Conservation (phyloP, 2,329 filamentous ascomycete species). For the Pleurostoma richardsiae region DNA sequence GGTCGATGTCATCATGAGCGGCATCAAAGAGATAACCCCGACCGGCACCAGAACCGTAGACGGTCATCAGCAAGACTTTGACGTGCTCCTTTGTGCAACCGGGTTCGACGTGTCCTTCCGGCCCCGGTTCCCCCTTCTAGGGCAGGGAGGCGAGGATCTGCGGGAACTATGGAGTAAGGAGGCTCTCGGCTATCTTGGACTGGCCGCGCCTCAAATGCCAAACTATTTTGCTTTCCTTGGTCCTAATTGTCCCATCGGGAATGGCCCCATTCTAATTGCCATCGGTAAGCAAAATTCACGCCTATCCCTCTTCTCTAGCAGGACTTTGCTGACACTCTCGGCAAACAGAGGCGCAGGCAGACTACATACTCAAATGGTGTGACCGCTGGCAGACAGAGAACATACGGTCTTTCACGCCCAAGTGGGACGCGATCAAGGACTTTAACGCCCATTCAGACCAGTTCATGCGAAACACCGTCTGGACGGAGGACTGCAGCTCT, state of each 20-base stretch:
- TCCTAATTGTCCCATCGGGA: not conserved
- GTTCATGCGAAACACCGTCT: not conserved
- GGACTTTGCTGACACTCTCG: no score
- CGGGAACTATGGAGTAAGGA: not conserved
- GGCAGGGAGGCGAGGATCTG: not conserved
- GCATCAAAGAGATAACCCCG: no score
- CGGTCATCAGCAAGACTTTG: no score
- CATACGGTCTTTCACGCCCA: not conserved
- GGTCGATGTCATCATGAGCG: not conserved
- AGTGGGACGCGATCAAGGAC: not conserved
- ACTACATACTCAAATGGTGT: not conserved
- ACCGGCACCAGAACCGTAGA: no score
- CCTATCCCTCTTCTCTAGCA: no score
- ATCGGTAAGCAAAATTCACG: not conserved
- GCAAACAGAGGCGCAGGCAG: not conserved
- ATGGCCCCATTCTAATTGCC: not conserved
- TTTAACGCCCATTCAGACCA: not conserved
- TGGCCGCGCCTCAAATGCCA: not conserved
- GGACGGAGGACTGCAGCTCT: not conserved
- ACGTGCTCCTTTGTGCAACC: slow-evolving; percentile 34
- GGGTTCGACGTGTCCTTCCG: slow-evolving; percentile 27
- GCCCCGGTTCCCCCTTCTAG: not conserved
- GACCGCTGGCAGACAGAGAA: not conserved
- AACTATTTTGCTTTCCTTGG: not conserved
- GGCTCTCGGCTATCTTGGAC: not conserved